Conservation (phyloP, 2,329 filamentous ascomycete genomes). For the Fusarium foetens region DNA sequence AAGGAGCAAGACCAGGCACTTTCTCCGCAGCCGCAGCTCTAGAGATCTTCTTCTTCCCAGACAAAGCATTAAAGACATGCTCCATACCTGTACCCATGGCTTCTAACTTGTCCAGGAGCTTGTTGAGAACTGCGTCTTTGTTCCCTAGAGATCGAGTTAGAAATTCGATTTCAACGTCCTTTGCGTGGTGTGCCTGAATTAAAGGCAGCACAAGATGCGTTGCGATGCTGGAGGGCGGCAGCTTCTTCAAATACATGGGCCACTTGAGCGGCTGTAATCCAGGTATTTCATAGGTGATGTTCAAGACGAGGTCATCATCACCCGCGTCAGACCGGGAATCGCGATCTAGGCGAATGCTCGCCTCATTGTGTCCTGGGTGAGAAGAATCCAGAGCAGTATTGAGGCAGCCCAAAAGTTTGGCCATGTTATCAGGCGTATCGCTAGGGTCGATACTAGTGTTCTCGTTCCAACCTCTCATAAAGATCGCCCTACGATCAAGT, state of each 20-base stretch:
- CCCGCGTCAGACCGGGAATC: conserved; percentile 47
- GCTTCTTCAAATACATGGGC: conserved; percentile 67
- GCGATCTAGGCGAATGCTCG: conserved; percentile 56
- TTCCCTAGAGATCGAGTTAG: conserved; percentile 57
- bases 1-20: conserved; percentile 63
- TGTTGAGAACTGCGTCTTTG: conserved; percentile 63
- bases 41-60: conserved; percentile 59
- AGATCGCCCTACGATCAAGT: conserved; percentile 70
- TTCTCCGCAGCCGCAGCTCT: conserved; percentile 58
- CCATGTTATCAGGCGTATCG: conserved; percentile 73
- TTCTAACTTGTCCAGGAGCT: conserved; percentile 65
- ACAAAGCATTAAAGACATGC: conserved; percentile 62
- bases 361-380: conserved; percentile 55
- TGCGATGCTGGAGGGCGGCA: conserved; percentile 54
- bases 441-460: conserved; percentile 79
- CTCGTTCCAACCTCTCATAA: conserved; percentile 68
- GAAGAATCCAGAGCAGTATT: conserved; percentile 61
- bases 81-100: conserved; percentile 62
- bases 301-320: conserved; percentile 59
- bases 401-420: conserved; percentile 73
- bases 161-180: conserved; percentile 54
- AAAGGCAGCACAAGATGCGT: conserved; percentile 64
- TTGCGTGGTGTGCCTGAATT: conserved; percentile 57
- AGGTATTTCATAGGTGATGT: conserved; percentile 70
- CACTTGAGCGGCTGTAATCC: conserved; percentile 72